Evolutionary conservation across 306 rosid genomes (phyloP).

Genomic region (Vigna reflexopilosa): DNA sequence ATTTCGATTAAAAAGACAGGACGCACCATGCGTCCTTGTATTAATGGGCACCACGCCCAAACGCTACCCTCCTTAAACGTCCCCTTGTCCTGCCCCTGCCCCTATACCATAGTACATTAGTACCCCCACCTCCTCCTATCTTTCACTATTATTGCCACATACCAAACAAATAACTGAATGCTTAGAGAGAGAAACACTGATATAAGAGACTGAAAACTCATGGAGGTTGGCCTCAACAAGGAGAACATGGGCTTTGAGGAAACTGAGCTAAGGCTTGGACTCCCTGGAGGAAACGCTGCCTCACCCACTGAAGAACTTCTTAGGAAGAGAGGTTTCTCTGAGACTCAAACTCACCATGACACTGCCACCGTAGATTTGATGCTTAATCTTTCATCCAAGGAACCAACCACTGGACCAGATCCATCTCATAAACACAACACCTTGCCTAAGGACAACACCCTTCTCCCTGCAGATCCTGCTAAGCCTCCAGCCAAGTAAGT

Average conservation of each 20-base stretch:
- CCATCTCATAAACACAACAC: constrained; percentile 45
- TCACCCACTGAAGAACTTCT: constrained; percentile 40
- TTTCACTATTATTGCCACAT: constrained; percentile 52
- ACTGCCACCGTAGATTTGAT: constrained; percentile 54
- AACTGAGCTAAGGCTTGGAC: constrained; percentile 81
- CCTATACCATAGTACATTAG: constrained; percentile 39
- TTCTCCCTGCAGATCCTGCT: constrained; percentile 70
- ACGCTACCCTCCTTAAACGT: constrained; percentile 37
- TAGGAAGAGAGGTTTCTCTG: constrained; percentile 69
- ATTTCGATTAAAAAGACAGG: constrained; percentile 21
- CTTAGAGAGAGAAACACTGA: constrained; percentile 58
- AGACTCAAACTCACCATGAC: constrained; percentile 44
- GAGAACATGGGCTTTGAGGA: constrained; percentile 61
- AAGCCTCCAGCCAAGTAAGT: constrained; percentile 86
- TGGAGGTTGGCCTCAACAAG: constrained; percentile 44
- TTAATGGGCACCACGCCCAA: constrained; percentile 59
- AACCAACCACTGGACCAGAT: constrained; percentile 41
- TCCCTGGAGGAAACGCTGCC: constrained; percentile 58
- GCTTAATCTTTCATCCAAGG: constrained; percentile 66
- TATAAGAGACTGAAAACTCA: constrained; percentile 38
- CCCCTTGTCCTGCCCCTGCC: constrained; percentile 34
- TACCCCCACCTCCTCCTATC: constrained; percentile 31
- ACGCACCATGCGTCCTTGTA: constrained; percentile 44
- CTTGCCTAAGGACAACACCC: constrained; percentile 56
- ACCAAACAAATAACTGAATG: constrained; percentile 50